phyloP scores from a whole-genome alignment of 768 basidiomycete species.

The Tremella mesenterica region DNA sequence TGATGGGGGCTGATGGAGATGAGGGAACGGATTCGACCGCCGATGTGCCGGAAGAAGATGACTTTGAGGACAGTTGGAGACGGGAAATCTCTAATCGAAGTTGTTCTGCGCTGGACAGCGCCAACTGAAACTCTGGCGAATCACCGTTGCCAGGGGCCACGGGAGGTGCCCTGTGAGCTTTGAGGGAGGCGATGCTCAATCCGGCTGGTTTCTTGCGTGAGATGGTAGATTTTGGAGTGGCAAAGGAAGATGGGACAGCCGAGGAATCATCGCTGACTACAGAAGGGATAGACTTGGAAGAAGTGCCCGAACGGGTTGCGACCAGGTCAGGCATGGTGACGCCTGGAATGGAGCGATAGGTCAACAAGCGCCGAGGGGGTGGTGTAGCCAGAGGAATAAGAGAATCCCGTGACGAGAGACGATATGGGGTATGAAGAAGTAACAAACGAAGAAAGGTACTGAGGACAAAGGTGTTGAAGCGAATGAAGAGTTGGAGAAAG shows the following conservation, averaged over 20 bases:
- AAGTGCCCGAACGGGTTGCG: too few species aligned
- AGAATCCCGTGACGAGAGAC: too few species aligned
- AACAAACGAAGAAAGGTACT: too few species aligned
- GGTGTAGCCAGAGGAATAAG: too few species aligned
- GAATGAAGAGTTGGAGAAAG: too few species aligned
- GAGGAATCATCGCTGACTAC: too few species aligned
- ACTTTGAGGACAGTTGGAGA: slow-evolving; percentile 28
- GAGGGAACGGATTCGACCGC: slow-evolving; percentile 14
- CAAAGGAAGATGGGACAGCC: slow-evolving; percentile 18
- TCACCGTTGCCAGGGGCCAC: slow-evolving; percentile 16
- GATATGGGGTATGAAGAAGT: too few species aligned
- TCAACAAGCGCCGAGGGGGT: too few species aligned
- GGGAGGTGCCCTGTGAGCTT: slow-evolving; percentile 36
- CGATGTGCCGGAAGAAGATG: slow-evolving; percentile 9
- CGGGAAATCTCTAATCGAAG: slow-evolving; percentile 28
- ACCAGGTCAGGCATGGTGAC: too few species aligned
- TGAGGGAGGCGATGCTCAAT: slow-evolving; percentile 39
- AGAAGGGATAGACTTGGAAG: too few species aligned
- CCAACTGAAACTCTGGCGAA: background rate
- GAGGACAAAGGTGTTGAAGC: too few species aligned
- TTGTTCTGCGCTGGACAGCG: slow-evolving; percentile 26
- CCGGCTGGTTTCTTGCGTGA: slow-evolving; percentile 42
- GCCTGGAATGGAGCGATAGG: too few species aligned
- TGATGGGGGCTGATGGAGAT: slow-evolving; percentile 10
- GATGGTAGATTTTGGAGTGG: slow-evolving; percentile 29